These are phyloP conservation scores for Nepenthes gracilis DNA, from an alignment of 148 eudicot genomes.

Conservation along the genomic window DNA sequence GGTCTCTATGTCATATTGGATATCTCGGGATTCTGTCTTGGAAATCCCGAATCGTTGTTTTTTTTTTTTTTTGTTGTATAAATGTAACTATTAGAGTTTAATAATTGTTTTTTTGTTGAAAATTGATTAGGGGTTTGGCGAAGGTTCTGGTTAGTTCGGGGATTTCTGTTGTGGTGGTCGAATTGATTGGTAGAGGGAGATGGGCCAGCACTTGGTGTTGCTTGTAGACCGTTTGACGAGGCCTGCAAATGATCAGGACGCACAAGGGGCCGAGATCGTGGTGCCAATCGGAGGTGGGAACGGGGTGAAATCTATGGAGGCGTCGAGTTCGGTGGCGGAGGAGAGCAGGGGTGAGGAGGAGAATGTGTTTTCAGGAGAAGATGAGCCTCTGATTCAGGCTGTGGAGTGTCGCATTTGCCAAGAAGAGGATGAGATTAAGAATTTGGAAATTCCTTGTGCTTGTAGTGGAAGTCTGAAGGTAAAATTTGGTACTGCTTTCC, in stretches of 20 bases:
- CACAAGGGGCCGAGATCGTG: conserved; percentile 9
- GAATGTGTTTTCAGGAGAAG: conserved; percentile 27
- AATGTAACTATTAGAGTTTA: conserved; percentile 3
- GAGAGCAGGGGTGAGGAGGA: conserved; percentile 17
- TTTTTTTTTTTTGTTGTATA: neutral
- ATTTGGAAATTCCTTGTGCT: conserved; percentile 71
- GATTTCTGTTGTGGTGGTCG: neutral
- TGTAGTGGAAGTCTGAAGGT: conserved; percentile 95
- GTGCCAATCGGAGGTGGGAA: conserved; percentile 16
- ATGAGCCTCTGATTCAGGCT: conserved; percentile 42
- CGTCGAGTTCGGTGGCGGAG: conserved; percentile 15
- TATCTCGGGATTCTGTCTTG: conserved; percentile 5
- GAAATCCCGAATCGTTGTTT: neutral
- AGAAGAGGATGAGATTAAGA: conserved; percentile 59
- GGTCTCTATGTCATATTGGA: conserved; percentile 21
- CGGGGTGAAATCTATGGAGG: conserved; percentile 14
- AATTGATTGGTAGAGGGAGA: conserved; percentile 4
- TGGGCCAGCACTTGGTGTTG: conserved; percentile 54
- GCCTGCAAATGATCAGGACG: conserved; percentile 15
- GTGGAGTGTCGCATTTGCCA: conserved; percentile 92
- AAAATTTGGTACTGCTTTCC: neutral
- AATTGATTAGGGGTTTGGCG: neutral
- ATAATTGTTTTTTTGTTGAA: neutral
- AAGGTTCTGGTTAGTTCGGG: neutral
- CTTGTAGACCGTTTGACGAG: conserved; percentile 34